These are phyloP conservation scores for Trametes maxima DNA, from an alignment of 768 basidiomycete species.

Conservation along the genomic window DNA sequence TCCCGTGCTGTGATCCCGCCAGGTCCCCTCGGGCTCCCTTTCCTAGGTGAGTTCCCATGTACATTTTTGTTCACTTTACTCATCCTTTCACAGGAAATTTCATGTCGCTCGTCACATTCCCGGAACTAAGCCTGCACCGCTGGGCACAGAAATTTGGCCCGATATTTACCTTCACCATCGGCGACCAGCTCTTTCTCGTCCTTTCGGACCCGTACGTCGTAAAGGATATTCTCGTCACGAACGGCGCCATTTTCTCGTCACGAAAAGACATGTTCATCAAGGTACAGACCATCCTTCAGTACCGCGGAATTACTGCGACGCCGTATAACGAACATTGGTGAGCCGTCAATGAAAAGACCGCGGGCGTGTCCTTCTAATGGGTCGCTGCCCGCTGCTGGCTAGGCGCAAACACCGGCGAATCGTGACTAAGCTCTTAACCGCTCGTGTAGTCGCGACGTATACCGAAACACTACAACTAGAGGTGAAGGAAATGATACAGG, in stretches of 20 bases:
- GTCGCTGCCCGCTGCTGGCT: background rate
- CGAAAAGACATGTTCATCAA: constrained; percentile 51
- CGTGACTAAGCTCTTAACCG: constrained; percentile 37
- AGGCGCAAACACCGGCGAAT: constrained; percentile 47
- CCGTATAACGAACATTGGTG: constrained; percentile 48
- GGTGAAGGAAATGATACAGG: background rate
- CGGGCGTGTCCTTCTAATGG: background rate
- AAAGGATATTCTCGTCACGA: constrained; percentile 47
- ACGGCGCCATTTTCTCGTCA: constrained; percentile 49
- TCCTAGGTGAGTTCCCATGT: too few relatives aligned
- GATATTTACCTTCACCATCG: constrained; percentile 49
- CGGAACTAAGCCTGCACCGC: background rate
- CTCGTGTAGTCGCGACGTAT: constrained; percentile 40
- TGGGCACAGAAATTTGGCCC: constrained; percentile 43
- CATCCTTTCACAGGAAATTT: background rate
- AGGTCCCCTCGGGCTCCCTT: too few relatives aligned
- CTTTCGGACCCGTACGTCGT: constrained; percentile 47
- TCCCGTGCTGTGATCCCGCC: too few relatives aligned
- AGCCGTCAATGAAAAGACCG: background rate
- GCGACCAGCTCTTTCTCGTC: constrained; percentile 50
- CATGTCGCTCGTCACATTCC: background rate
- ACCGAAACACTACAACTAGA: constrained; percentile 34
- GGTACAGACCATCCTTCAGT: constrained; percentile 45
- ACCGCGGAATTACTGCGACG: constrained; percentile 47
- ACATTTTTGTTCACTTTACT: too few relatives aligned